A percentile compares a stretch with the other conserved stretches of the same genome.
phyloP scores from a whole-genome alignment of 2,329 filamentous ascomycete species.

The Ramularia endophylla region DNA sequence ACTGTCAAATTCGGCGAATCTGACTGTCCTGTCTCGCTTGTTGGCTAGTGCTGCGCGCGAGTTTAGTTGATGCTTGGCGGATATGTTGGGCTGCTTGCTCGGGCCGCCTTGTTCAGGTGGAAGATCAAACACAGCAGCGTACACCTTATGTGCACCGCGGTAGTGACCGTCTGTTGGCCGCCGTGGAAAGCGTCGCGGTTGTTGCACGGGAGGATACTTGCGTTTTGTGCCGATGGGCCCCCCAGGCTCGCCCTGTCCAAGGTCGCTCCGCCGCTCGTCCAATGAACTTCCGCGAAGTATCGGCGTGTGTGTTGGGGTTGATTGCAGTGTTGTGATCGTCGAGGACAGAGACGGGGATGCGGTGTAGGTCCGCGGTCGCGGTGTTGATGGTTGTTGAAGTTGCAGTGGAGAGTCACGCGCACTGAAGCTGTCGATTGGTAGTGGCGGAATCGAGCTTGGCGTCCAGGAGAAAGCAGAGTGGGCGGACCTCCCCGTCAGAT shows the following conservation, averaged over 20 bases:
- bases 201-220: slow-evolving; percentile 25
- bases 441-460: slow-evolving; percentile 5
- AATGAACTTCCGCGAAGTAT: slow-evolving; percentile 6
- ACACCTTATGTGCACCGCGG: slow-evolving; percentile 26
- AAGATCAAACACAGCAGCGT: slow-evolving; percentile 25
- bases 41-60: too few relatives aligned
- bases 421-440: slow-evolving; percentile 1
- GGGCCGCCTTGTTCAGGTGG: neutral
- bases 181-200: slow-evolving; percentile 27
- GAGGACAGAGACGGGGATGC: slow-evolving; percentile 21
- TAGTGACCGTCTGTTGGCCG: slow-evolving; percentile 8
- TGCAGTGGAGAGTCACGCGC: slow-evolving; percentile 2
- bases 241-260: slow-evolving; percentile 3
- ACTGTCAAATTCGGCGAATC: too few relatives aligned
- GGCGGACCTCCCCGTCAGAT: slow-evolving; percentile 9
- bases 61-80: too few relatives aligned
- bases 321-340: slow-evolving; percentile 20
- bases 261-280: slow-evolving; percentile 7
- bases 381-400: slow-evolving; percentile 13
- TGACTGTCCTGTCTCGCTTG: too few relatives aligned
- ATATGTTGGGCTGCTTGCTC: neutral
- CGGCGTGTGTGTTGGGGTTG: slow-evolving; percentile 21
- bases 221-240: slow-evolving; percentile 24
- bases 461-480: slow-evolving; percentile 4
- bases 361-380: slow-evolving; percentile 16